Evolutionary conservation across 768 basidiomycete genomes (phyloP), one percentile per base, ranked within the genome.

Genomic region (Mycena vulgaris): DNA sequence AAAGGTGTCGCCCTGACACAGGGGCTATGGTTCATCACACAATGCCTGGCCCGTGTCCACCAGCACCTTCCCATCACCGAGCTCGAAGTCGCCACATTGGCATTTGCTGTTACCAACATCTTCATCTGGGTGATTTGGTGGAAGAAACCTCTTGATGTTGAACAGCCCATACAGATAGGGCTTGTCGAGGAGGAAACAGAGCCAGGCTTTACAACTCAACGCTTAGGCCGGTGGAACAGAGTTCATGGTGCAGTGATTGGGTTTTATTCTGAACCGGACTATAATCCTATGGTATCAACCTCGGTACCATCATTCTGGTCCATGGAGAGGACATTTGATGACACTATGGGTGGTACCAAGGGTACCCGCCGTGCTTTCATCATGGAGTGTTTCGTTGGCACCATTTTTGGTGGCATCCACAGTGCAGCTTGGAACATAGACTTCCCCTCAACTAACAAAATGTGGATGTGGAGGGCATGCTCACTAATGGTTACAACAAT

Each of bases 81-180:
- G 37, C 75, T 85, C 21, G 82, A 85, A 68, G 68, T 83, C 19
- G 70, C 78, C 7, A 85, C 84, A 1, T 31, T 83, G 28, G 82
- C 78, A 0, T 81, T 80, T 55, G 78, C 77, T 3, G 48, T 76
- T 10, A 69, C 83, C 28, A 83, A 78, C 37, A 69, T 77, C 14
- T 63, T 76, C 7, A 78, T 75, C 11, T 83, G 82, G 63, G 33
- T 58, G 1, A 52, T 81, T 1, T 84, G 84, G 84, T 84, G 80
- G 83, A 40, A 78, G 31, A 86, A 85, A 71, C 84, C 84, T 6
- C 75, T 79, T 13, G n/a, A n/a, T n/a, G n/a, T n/a, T n/a, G n/a
- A n/a, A n/a, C n/a, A n/a, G n/a, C n/a, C n/a, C n/a, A n/a, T n/a
- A n/a, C n/a, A n/a, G n/a, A n/a, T n/a, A n/a, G n/a, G n/a, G n/a